A percentile compares a stretch with the other conserved stretches of the same genome.
Evolutionary conservation across 2,329 filamentous ascomycete genomes (phyloP).

Genomic region (Nothophoma quercina): DNA sequence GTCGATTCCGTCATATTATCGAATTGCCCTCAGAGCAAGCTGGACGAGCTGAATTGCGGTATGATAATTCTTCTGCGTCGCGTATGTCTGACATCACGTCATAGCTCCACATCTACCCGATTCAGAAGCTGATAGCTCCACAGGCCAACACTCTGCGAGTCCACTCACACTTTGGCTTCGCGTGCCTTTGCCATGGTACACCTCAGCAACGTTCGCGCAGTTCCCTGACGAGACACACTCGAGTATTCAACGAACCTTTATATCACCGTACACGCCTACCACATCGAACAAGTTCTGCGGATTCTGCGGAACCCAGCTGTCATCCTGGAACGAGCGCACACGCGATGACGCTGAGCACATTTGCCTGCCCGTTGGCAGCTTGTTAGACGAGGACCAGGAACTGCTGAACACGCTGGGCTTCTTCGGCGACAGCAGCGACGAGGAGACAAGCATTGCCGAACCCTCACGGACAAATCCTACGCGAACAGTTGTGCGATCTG

Average conservation of each 20-base stretch:
- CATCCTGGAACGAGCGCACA: slow-evolving; percentile 81
- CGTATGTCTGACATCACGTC: slow-evolving; percentile 64
- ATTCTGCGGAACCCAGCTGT: slow-evolving; percentile 86
- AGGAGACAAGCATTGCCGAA: slow-evolving; percentile 30
- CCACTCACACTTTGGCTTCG: slow-evolving; percentile 83
- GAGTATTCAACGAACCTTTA: slow-evolving; percentile 56
- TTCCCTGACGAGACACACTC: slow-evolving; percentile 74
- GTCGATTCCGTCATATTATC: slow-evolving; percentile 83
- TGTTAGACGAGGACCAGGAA: slow-evolving; percentile 73
- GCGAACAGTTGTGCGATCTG: slow-evolving; percentile 26
- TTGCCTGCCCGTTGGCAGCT: slow-evolving; percentile 79
- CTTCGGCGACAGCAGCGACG: slow-evolving; percentile 54
- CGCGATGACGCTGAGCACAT: slow-evolving; percentile 77
- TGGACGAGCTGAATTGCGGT: slow-evolving; percentile 67
- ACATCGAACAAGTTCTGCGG: slow-evolving; percentile 77
- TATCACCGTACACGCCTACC: slow-evolving; percentile 55
- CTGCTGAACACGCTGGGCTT: slow-evolving; percentile 77
- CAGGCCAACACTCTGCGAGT: slow-evolving; percentile 71
- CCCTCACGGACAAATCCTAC: slow-evolving; percentile 20
- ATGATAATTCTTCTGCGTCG: slow-evolving; percentile 73
- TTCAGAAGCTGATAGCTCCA: slow-evolving; percentile 10
- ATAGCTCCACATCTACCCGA: slow-evolving; percentile 13
- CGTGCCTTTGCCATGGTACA: slow-evolving; percentile 82
- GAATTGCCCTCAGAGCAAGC: slow-evolving; percentile 70
- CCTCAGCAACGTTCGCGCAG: slow-evolving; percentile 75